phyloP scores from a whole-genome alignment of 2,329 filamentous ascomycete species.

The Fusarium citri region DNA sequence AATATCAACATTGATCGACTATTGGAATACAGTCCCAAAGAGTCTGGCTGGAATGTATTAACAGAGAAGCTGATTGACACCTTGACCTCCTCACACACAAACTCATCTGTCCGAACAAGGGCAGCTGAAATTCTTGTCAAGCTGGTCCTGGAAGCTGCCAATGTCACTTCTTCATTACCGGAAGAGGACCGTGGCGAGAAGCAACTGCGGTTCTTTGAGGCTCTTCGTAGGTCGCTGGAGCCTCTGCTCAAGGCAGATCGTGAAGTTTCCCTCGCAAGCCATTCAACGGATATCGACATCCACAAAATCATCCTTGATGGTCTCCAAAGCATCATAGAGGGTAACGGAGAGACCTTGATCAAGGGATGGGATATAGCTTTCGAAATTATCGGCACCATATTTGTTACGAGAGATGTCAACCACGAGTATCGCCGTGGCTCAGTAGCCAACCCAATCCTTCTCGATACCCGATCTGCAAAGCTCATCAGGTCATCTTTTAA shows the following conservation, averaged over 20 bases:
- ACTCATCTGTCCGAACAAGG: conserved; percentile 65
- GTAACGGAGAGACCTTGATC: conserved; percentile 84
- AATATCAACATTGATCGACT: conserved; percentile 81
- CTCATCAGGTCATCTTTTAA: conserved; percentile 89
- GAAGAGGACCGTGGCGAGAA: conserved; percentile 67
- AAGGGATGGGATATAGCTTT: conserved; percentile 90
- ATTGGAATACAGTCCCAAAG: conserved; percentile 71
- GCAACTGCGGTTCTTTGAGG: conserved; percentile 77
- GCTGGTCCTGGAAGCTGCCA: conserved; percentile 68
- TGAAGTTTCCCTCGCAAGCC: conserved; percentile 66
- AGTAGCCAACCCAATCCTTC: conserved; percentile 47
- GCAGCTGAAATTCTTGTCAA: conserved; percentile 74
- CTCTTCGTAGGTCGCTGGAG: conserved; percentile 70
- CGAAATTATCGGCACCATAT: conserved; percentile 85
- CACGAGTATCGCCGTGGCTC: conserved; percentile 50
- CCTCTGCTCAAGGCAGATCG: conserved; percentile 65
- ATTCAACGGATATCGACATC: conserved; percentile 78
- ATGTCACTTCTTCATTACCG: conserved; percentile 64
- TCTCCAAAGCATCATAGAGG: conserved; percentile 84
- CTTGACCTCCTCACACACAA: conserved; percentile 60
- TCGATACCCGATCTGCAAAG: conserved; percentile 73
- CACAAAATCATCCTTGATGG: conserved; percentile 84
- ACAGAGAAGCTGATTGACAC: conserved; percentile 65
- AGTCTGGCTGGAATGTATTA: conserved; percentile 82
- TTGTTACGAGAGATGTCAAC: conserved; percentile 60